Conservation (phyloP, 2,329 filamentous ascomycete species). For the Geosmithia morbida region DNA sequence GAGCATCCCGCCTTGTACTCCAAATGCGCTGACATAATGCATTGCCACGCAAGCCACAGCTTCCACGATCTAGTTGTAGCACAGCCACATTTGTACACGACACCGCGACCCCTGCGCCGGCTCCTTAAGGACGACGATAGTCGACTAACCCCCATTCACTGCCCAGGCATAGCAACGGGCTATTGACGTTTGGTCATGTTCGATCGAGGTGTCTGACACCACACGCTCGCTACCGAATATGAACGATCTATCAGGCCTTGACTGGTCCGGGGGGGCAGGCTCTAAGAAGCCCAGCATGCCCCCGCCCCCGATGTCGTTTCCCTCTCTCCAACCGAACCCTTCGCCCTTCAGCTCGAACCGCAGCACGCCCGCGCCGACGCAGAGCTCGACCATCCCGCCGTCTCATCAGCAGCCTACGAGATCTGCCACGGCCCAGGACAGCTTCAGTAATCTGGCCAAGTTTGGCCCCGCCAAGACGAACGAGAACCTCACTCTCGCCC, state of each 20-base stretch:
- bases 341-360: conserved; percentile 40
- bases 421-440: conserved; percentile 39
- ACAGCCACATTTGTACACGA: too few relatives aligned
- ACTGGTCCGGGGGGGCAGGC: conserved; percentile 30
- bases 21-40: too few relatives aligned
- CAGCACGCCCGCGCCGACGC: conserved; percentile 32
- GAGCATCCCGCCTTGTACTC: too few relatives aligned
- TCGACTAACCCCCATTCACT: background rate
- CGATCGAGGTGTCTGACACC: conserved; percentile 4
- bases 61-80: too few relatives aligned
- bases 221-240: conserved; percentile 21
- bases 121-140: too few relatives aligned
- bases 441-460: conserved; percentile 63
- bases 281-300: conserved; percentile 25
- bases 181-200: background rate
- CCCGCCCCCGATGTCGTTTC: conserved; percentile 22
- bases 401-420: conserved; percentile 32
- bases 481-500: conserved; percentile 62
- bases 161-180: background rate
- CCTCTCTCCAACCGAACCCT: conserved; percentile 38
- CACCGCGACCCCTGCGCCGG: too few relatives aligned
- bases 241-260: conserved; percentile 47
- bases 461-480: conserved; percentile 40
- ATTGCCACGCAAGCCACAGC: too few relatives aligned
- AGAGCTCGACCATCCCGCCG: conserved; percentile 15